Evolutionary conservation across 306 rosid species (phyloP), one percentile per base, ranked within the genome.

Genomic region (Cucurbita moschata): DNA sequence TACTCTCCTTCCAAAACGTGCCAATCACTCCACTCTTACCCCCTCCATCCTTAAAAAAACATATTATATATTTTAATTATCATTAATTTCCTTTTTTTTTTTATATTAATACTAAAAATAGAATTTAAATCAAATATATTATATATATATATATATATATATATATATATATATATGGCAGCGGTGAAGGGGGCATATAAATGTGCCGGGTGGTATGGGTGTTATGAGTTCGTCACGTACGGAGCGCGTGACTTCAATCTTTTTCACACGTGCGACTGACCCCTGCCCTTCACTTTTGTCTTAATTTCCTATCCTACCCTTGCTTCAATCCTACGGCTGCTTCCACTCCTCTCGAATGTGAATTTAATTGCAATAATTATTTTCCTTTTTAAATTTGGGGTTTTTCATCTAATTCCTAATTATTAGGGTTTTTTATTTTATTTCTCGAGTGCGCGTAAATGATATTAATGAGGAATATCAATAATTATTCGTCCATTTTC

Each of bases 171-270:
- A 63, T 39, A 40, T 5, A 42, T 8, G 7, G 8, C 9, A 40
- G 72, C 38, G 72, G 55, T 6, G 73, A 67, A 49, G 55, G 12
- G 56, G 55, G 30, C 30, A 26, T 40, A 44, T 66, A 66, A 66
- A 66, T 66, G 72, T 67, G 73, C 56, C 56, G 73, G 56, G 56
- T 67, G 73, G 73, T 46, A 6, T 67, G 56, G 73, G 10, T 46
- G 46, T 63, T 1, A 63, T 23, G 56, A 26, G 1, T 67, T 67
- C 73, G 73, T 67, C 47, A 46, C 73, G 11, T 13, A 44, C 7
- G 40, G 46, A 67, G 73, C 73, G 73, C 73, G 73, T 67, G 71
- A 65, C n/a, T 65, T 39, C 53, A 18, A 5, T 19, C 37, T 65
- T 18, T 19, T 5, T 5, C 38, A 65, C 71, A 65, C 71, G 71